Evolutionary conservation across 257 asterid species (phyloP).

Genomic region (Capsicum rhomboideum): DNA sequence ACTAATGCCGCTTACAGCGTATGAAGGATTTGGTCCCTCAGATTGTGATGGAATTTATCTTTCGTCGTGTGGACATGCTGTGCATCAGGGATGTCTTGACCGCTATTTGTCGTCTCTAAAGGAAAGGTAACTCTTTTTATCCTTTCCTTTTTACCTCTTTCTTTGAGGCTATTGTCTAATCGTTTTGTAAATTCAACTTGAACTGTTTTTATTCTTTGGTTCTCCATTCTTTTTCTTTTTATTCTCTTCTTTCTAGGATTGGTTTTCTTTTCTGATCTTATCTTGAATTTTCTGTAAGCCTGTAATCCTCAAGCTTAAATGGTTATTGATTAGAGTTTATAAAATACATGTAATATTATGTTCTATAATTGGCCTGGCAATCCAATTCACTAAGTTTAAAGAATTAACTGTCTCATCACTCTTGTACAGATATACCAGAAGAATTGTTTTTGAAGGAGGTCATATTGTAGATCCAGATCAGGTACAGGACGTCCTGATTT

Average conservation of each 20-base stretch:
- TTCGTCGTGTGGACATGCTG: slow-evolving; percentile 98
- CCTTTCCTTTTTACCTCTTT: neutral
- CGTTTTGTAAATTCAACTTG: neutral
- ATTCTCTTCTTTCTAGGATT: neutral
- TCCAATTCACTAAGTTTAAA: neutral
- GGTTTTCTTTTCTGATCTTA: neutral
- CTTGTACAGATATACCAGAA: slow-evolving; percentile 53
- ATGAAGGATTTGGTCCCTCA: slow-evolving; percentile 55
- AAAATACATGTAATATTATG: neutral
- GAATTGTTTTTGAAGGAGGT: slow-evolving; percentile 94
- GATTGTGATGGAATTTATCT: slow-evolving; percentile 75
- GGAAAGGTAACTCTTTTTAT: slow-evolving; percentile 57
- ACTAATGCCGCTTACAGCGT: slow-evolving; percentile 21
- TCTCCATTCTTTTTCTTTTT: neutral
- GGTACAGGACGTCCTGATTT: slow-evolving; percentile 34
- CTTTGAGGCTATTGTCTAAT: neutral
- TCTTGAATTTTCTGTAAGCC: neutral
- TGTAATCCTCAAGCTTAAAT: neutral
- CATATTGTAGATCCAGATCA: slow-evolving; percentile 94
- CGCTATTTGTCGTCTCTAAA: slow-evolving; percentile 80
- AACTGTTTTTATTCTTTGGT: neutral
- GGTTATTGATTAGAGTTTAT: neutral
- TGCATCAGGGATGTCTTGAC: slow-evolving; percentile 94
- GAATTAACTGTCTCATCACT: neutral
- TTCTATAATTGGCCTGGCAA: neutral